Base-by-base conservation (phyloP, 371 early-diverging fungal species). In the Haplosporangium sp. region DNA sequence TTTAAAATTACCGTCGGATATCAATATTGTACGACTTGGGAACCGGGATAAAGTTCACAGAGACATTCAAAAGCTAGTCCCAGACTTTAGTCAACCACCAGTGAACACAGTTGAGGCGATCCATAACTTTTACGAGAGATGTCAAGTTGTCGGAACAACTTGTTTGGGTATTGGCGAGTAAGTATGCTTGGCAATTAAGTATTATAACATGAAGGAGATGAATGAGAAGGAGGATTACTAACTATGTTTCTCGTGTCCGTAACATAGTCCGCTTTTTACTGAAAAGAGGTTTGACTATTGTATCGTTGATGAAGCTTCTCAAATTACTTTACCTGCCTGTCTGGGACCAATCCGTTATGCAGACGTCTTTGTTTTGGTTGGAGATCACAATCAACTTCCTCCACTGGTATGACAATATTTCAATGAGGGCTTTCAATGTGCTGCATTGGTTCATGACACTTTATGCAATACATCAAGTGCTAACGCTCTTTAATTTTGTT, bases 261-360 rank as follows among this genome's bases (percentile, higher is more conserved):
- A 19, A 11, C 6, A 34, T 63, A 91, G 91, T 53, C 84, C 89
- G 1, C 39, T 93, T 15, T 88, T 95, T 45, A 73, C 85, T 10
- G 87, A 90, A 52, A 89, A 96, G 55, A 71, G 83, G 38, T 99
- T 99, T 85, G 99, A 99, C 83, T 97, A 94, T 83, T 99, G 96
- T 77, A 97, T 99, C 59, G 93, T 99, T 20, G 99, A 99, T 83
- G 99, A 99, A 79, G 99, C 99, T 7, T 96, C 99, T 1, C 99
- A 99, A 82, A 91, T 98, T 47, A 96, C 97, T 11, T 84, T 99
- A 47, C 99, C 99, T 0, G 93, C 94, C 1, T 93, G 96, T 69
- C 71, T 99, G 48, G 98, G 99, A 0, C 99, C 99, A 2, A 83
- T 99, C 48, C 87, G 91, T n/a, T 90, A 87, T 68, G 95, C 97